These are phyloP conservation scores for Xylaria sp. DNA, from an alignment of 2,329 filamentous ascomycete species.

Conservation along the genomic window DNA sequence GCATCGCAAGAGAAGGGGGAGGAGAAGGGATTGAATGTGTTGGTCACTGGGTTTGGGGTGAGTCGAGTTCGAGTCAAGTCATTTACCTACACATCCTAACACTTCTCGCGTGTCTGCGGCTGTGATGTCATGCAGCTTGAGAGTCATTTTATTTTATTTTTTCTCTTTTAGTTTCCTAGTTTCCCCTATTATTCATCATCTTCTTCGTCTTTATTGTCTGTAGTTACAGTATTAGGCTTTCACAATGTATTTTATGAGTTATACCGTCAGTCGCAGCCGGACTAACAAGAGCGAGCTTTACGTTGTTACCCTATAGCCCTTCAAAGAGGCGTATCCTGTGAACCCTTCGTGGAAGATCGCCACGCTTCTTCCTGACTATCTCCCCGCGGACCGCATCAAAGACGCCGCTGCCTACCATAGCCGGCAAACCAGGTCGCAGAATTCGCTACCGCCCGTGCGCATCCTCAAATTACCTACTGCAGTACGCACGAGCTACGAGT, in stretches of 20 bases:
- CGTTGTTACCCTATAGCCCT: conserved; percentile 70
- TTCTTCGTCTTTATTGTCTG: background rate
- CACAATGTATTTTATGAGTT: no score
- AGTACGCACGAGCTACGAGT: conserved; percentile 73
- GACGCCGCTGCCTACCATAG: conserved; percentile 33
- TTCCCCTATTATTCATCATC: no score
- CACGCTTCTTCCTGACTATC: conserved; percentile 66
- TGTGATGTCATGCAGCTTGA: conserved; percentile 11
- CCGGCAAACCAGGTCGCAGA: conserved; percentile 39
- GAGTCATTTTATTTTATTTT: background rate
- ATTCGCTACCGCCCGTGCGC: conserved; percentile 57
- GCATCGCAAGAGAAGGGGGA: conserved; percentile 48
- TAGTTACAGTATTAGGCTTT: no score
- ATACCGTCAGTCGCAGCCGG: conserved; percentile 1
- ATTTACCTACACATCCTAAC: background rate
- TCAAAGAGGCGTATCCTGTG: conserved; percentile 70
- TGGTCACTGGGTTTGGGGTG: conserved; percentile 68
- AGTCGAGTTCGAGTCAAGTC: conserved; percentile 29
- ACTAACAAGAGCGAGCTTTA: conserved; percentile 23
- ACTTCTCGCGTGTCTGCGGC: background rate
- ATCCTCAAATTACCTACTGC: conserved; percentile 70
- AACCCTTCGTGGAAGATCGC: conserved; percentile 87
- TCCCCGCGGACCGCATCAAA: conserved; percentile 59
- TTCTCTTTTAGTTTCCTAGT: no score
- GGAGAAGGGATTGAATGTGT: conserved; percentile 59